Conservation (phyloP, 2,329 filamentous ascomycete genomes). For the Fusarium irregulare region DNA sequence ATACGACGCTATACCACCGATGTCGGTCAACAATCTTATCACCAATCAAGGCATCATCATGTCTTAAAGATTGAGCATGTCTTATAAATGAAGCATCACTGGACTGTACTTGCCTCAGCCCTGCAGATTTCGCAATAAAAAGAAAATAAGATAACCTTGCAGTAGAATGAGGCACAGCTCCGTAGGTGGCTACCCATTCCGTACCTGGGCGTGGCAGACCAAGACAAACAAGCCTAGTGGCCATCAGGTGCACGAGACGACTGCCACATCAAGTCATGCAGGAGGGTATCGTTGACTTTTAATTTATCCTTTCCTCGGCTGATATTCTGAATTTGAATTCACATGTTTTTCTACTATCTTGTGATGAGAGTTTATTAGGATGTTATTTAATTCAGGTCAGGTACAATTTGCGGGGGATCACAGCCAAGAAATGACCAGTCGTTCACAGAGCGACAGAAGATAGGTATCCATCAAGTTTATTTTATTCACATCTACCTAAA, state of each 20-base stretch:
- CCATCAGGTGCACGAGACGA: constrained; percentile 23
- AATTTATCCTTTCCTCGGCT: constrained; percentile 14
- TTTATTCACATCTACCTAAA: background rate
- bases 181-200: constrained; percentile 16
- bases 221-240: background rate
- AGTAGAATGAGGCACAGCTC: constrained; percentile 15
- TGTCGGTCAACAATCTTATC: background rate
- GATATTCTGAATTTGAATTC: constrained; percentile 4
- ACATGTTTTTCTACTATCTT: constrained; percentile 13
- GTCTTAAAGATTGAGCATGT: constrained; percentile 10
- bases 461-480: no score
- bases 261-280: constrained; percentile 18
- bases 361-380: background rate
- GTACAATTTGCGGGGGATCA: constrained; percentile 1
- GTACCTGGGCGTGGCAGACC: constrained; percentile 20
- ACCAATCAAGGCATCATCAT: background rate
- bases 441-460: background rate
- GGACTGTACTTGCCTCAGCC: background rate
- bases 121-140: constrained; percentile 7
- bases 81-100: background rate
- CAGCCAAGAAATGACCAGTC: constrained; percentile 19
- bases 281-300: constrained; percentile 3
- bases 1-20: constrained; percentile 19
- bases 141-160: constrained; percentile 29
- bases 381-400: background rate